Percentiles rank a stretch among this genome's conserved stretches.
Evolutionary conservation across 1,139 yeast genomes (phyloP).

Genomic region (Debaryomyces fabryi): DNA sequence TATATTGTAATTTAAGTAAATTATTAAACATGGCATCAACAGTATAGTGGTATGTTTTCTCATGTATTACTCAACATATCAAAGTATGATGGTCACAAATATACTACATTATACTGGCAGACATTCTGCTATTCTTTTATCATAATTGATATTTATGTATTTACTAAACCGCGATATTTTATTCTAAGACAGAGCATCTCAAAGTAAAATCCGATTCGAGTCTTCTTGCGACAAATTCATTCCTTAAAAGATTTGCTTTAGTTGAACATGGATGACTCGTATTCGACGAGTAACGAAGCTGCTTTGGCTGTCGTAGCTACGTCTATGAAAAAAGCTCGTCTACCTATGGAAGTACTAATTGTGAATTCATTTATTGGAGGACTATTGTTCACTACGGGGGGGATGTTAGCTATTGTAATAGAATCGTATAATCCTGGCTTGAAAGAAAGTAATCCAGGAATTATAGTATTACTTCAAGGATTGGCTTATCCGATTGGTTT

Average conservation of each 20-base stretch:
- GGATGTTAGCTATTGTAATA: conserved; percentile 63
- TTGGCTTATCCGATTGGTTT: conserved; percentile 66
- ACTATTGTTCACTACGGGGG: conserved; percentile 67
- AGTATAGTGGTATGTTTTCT: not conserved
- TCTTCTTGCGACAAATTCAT: not conserved
- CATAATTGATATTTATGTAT: not conserved
- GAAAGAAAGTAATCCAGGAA: conserved; percentile 50
- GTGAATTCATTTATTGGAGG: conserved; percentile 74
- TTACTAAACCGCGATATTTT: not conserved
- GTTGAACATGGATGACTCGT: conserved; percentile 44
- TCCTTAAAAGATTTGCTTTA: not conserved
- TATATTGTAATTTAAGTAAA: not conserved
- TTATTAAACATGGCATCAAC: not conserved
- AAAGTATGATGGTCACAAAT: no score
- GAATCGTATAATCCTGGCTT: conserved; percentile 54
- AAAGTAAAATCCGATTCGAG: not conserved
- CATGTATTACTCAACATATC: no score
- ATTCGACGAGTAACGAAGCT: conserved; percentile 75
- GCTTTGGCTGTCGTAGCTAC: conserved; percentile 84
- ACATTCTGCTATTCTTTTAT: not conserved
- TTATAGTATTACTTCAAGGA: conserved; percentile 57
- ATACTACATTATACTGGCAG: not conserved
- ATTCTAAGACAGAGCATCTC: not conserved
- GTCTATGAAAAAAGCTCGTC: conserved; percentile 76
- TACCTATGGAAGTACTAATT: conserved; percentile 56